These are phyloP conservation scores for Fimicolochytrium jonesii DNA, from an alignment of 192 early-diverging fungal species.

Conservation along the genomic window DNA sequence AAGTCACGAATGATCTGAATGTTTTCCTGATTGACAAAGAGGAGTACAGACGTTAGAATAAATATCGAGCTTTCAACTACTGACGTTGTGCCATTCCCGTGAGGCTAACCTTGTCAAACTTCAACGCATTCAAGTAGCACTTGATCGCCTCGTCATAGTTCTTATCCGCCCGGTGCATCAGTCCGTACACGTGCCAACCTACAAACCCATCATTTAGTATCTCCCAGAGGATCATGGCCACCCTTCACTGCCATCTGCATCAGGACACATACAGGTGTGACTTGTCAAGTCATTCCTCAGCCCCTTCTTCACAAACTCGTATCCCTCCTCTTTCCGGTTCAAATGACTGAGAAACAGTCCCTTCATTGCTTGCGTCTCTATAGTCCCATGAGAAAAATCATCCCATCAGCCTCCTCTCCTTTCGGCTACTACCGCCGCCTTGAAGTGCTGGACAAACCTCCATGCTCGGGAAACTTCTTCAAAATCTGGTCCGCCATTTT, in stretches of 20 bases:
- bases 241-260: no score
- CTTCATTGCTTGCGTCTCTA: slow-evolving; percentile 92
- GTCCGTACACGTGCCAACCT: slow-evolving; percentile 96
- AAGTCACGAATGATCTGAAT: slow-evolving; percentile 89
- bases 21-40: slow-evolving; percentile 72
- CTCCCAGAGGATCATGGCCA: no score
- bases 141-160: slow-evolving; percentile 90
- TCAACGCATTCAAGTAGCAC: slow-evolving; percentile 86
- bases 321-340: slow-evolving; percentile 89
- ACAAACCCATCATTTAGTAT: background rate
- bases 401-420: no score
- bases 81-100: background rate
- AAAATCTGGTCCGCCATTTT: slow-evolving; percentile 88
- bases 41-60: background rate
- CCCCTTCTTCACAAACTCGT: slow-evolving; percentile 81
- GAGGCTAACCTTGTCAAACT: slow-evolving; percentile 66
- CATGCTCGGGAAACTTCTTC: slow-evolving; percentile 90
- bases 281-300: slow-evolving; percentile 73
- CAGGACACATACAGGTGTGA: slow-evolving; percentile 74
- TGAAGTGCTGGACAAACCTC: slow-evolving; percentile 54
- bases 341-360: slow-evolving; percentile 86
- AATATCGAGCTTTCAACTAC: background rate
- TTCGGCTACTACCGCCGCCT: no score
- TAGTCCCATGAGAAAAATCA: no score
- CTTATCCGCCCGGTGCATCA: slow-evolving; percentile 86